Base-by-base conservation (phyloP, 495 filamentous ascomycete genomes). In the Penicillium mononematosum region DNA sequence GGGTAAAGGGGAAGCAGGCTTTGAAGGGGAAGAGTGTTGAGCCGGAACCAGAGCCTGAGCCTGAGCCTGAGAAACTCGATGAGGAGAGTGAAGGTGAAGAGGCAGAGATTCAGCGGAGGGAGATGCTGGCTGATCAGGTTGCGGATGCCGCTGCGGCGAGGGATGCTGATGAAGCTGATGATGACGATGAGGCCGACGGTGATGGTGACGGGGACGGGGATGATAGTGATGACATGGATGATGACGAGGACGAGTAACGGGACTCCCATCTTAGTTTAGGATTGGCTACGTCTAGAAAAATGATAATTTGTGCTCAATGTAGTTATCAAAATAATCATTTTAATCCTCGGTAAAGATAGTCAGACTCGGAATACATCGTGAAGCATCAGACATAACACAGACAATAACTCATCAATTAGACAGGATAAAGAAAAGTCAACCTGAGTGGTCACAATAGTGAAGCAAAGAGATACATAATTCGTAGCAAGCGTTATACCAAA, bases 11-110 rank as follows among this genome's bases (percentile, higher is more conserved):
- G 53, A 50, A 59, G 58, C 57, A 29, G 5, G 48, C 25, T 44
- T 45, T 50, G 58, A 66, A 53, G 45, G 52, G 45, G 16, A 61
- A 62, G 46, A 44, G 31, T 61, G 65, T 69, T 56, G 64, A 34
- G 43, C 53, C 62, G 50, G 60, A 64, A 34, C 36, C 36, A 0
- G 36, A 39, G 7, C 36, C 5, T 0, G 53, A 55, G 11, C 53
- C 36, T 20, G 61, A 47, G 48, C 41, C 53, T 11, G 66, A 55
- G 39, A 48, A 53, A 20, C 19, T 53, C n/a, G 54, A 43, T 16
- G 58, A 60, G 42, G 44, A 75, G 54, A 70, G 71, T 63, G 69
- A 75, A 58, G 64, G 73, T 5, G 69, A 75, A 53, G 72, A 74
- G 65, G 68, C 72, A 53, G 71, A 64, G 47, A 66, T 69, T 43